Conservation (phyloP, 2,329 filamentous ascomycete genomes). For the Aspergillus oerlinghausenensis region DNA sequence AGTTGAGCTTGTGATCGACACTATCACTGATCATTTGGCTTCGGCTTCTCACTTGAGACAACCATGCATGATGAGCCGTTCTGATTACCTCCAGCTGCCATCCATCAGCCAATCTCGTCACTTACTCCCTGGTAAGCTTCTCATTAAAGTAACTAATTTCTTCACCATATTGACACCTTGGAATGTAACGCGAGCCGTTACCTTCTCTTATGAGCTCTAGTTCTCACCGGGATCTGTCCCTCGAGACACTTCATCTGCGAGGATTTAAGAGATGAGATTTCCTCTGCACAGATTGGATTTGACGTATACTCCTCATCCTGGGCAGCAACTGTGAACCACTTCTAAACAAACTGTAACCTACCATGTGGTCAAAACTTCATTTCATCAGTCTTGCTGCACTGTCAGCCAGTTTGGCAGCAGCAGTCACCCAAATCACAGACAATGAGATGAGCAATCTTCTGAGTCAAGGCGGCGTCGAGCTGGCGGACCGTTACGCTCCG, state of each 20-base stretch:
- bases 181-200: background rate
- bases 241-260: background rate
- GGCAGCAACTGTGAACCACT: background rate
- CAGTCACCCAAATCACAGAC: conserved; percentile 23
- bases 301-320: background rate
- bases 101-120: background rate
- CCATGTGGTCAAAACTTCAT: background rate
- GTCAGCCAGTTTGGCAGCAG: conserved; percentile 11
- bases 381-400: conserved; percentile 5
- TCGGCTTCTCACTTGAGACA: background rate
- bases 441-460: conserved; percentile 41
- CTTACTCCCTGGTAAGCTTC: background rate
- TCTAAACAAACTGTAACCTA: background rate
- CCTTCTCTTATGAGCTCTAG: background rate
- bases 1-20: background rate
- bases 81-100: background rate
- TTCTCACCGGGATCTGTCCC: background rate
- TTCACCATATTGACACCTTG: background rate
- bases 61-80: background rate
- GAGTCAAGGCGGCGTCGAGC: conserved; percentile 25
- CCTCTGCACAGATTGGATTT: background rate
- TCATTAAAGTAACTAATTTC: background rate
- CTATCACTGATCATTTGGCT: background rate
- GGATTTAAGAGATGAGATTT: background rate
- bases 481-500: conserved; percentile 27